Base-by-base conservation (phyloP, 1,284 basidiomycete species). In the Violaceomyces palustris region DNA sequence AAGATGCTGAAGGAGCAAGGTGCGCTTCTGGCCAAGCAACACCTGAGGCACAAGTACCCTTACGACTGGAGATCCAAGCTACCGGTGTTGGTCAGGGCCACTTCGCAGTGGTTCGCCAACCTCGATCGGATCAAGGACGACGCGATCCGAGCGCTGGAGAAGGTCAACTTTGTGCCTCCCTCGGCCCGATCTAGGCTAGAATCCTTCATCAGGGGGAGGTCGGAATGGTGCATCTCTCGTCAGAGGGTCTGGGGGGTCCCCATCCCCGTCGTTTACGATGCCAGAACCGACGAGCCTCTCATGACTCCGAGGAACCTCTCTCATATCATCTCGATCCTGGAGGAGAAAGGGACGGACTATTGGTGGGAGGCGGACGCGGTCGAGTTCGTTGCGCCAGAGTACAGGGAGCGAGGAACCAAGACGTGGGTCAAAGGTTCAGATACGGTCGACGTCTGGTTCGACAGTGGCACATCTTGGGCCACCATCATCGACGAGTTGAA, bases 371-470 rank as follows among this genome's bases (percentile, higher is more conserved):
- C 87, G 2, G 82, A 84, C 1, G 80, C 88, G 9, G 81, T 83
- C 28, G 87, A 90, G 23, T 96, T 99, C 69, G 66, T 73, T 6
- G 62, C 66, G 23, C 66, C 67, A 2, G 47, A 49, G 25, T 56
- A 69, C 31, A 55, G 52, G 21, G 30, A 42, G 4, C 28, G 29
- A 4, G 40, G 45, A 17, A n/a, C n/a, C n/a, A 48, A 44, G 17
- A 28, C 24, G 1, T 69, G 67, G 67, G 45, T 48, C 14, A 66
- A 64, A 29, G 86, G 91, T 7, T 83, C 80, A 2, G 94, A 99
- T 72, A 98, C 93, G 0, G 88, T 98, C 80, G 94, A 99, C 72
- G 94, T 99, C 3, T 99, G 94, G 94, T 98, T 98, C 64, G 94
- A 99, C 76, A 93, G 88, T 64, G 94, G 94, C 2, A 84, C 87